Percentiles rank a stretch among this genome's conserved stretches.
Evolutionary conservation across 768 basidiomycete species (phyloP).

Genomic region (Austroboletus festivus): DNA sequence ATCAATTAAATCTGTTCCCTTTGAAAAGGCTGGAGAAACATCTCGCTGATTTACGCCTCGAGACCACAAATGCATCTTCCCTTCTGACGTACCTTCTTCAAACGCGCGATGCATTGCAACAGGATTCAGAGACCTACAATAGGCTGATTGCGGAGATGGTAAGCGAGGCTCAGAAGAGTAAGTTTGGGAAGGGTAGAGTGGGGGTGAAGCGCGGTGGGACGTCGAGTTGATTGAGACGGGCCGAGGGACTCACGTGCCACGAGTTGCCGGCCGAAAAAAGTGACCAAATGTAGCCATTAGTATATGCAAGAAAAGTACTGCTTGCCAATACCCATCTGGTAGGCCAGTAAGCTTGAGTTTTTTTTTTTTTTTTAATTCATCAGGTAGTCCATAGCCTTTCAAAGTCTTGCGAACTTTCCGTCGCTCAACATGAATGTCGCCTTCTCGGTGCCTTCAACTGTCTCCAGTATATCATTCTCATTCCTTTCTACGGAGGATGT

Average conservation of each 20-base stretch:
- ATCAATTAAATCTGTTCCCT: constrained; percentile 69
- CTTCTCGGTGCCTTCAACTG: constrained; percentile 80
- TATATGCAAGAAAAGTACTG: too few species aligned
- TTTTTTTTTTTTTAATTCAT: too few species aligned
- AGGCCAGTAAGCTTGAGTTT: neutral
- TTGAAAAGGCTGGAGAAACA: constrained; percentile 62
- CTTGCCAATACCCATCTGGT: too few species aligned
- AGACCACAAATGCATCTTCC: constrained; percentile 73
- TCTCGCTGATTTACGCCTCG: constrained; percentile 62
- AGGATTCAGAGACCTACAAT: constrained; percentile 88
- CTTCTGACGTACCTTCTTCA: constrained; percentile 82
- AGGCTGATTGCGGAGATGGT: constrained; percentile 88
- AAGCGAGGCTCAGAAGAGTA: constrained; percentile 85
- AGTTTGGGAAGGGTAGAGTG: constrained; percentile 56
- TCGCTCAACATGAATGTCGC: constrained; percentile 76
- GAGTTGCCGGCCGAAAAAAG: neutral
- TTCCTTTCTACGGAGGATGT: constrained; percentile 88
- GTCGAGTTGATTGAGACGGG: constrained; percentile 25
- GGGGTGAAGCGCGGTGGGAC: constrained; percentile 49
- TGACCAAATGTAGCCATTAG: constrained; percentile 10
- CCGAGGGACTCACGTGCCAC: constrained; percentile 15
- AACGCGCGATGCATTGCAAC: constrained; percentile 74
- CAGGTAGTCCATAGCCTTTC: neutral
- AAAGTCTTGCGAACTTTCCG: neutral
- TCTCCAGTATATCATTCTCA: constrained; percentile 86